Conservation (phyloP, 1,139 yeast species). For the Blastobotrys buckinghamii region DNA sequence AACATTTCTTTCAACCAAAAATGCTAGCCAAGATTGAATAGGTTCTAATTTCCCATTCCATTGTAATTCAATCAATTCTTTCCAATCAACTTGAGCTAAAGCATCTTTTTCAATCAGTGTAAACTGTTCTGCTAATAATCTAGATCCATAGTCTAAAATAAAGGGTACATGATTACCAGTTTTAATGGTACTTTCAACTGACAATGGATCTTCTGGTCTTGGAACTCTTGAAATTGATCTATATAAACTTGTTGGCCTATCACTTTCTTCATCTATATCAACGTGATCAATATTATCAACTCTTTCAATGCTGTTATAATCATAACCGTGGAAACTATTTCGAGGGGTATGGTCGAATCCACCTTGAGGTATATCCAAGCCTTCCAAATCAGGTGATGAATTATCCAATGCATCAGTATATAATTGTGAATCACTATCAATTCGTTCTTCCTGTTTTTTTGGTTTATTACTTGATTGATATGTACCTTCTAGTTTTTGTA, state of each 20-base stretch:
- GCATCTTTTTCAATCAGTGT: slow-evolving; percentile 84
- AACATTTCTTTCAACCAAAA: slow-evolving; percentile 54
- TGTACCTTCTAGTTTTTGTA: slow-evolving; percentile 71
- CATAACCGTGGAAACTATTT: background rate
- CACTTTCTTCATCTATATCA: too few relatives aligned
- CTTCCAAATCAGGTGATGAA: slow-evolving; percentile 8
- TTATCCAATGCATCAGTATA: slow-evolving; percentile 12
- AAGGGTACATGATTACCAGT: slow-evolving; percentile 63
- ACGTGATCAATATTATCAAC: background rate
- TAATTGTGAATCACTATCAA: slow-evolving; percentile 6
- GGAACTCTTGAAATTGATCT: slow-evolving; percentile 6
- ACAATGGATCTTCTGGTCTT: slow-evolving; percentile 6
- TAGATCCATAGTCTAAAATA: slow-evolving; percentile 63
- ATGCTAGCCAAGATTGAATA: slow-evolving; percentile 81
- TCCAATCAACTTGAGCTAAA: slow-evolving; percentile 85
- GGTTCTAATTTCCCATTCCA: slow-evolving; percentile 56
- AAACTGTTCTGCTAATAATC: slow-evolving; percentile 66
- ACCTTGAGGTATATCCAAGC: slow-evolving; percentile 12
- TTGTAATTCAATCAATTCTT: slow-evolving; percentile 70
- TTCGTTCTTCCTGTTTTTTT: background rate
- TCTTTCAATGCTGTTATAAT: background rate
- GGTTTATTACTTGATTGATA: slow-evolving; percentile 15
- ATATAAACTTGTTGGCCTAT: background rate
- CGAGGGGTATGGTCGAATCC: background rate
- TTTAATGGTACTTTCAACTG: background rate